These are phyloP conservation scores for Aegilops longissima DNA, from an alignment of 176 grass and related monocot genomes.

Conservation along the genomic window DNA sequence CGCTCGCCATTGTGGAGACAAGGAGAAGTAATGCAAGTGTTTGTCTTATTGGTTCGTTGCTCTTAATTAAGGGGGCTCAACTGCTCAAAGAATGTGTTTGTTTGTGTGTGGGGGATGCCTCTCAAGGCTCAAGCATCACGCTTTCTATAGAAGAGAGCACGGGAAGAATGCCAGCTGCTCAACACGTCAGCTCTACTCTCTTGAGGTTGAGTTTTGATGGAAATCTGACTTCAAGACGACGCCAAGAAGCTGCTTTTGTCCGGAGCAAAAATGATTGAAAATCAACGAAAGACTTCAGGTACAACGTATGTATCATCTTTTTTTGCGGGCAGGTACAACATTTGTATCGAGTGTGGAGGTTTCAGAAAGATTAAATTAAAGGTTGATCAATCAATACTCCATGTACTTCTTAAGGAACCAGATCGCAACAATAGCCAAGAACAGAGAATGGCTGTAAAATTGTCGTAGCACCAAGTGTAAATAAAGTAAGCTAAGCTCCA, in stretches of 20 bases:
- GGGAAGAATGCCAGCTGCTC: background rate
- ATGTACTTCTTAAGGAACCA: background rate
- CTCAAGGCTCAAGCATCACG: too few species aligned
- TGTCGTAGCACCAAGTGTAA: background rate
- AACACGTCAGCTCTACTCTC: background rate
- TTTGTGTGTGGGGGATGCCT: background rate
- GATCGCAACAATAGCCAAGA: background rate
- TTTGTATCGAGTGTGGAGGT: background rate
- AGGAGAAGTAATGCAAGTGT: background rate
- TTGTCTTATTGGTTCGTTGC: too few species aligned
- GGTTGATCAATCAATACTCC: background rate
- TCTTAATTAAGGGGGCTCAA: too few species aligned
- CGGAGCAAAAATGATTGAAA: background rate
- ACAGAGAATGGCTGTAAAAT: background rate
- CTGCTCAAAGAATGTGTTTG: background rate
- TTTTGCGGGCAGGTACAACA: too few species aligned
- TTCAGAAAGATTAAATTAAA: background rate
- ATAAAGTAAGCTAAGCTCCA: background rate
- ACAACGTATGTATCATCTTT: background rate
- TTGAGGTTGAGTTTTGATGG: background rate
- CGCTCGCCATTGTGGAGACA: background rate
- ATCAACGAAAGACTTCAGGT: background rate
- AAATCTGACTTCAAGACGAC: background rate
- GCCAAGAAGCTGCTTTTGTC: background rate
- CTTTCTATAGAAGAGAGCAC: too few species aligned